phyloP scores from a whole-genome alignment of 179 eudicot genomes.

The Carnegiea gigantea region DNA sequence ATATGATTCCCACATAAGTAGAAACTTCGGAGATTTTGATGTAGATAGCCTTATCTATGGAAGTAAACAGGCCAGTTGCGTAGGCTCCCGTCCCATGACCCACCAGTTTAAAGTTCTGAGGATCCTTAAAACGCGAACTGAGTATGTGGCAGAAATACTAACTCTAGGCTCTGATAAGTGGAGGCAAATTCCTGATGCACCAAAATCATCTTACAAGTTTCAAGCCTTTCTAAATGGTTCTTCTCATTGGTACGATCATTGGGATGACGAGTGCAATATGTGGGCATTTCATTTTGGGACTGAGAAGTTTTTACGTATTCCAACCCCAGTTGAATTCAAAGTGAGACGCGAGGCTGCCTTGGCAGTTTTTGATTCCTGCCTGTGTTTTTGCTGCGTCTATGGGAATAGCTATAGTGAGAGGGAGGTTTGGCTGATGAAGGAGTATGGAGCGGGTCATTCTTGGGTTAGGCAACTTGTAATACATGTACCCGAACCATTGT shows the following conservation, averaged over 20 bases:
- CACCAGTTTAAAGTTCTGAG: not conserved
- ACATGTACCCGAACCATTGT: no score
- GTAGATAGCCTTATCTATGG: no score
- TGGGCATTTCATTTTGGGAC: conserved; percentile 12
- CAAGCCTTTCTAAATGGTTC: not conserved
- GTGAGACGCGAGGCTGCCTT: no score
- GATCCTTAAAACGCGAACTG: not conserved
- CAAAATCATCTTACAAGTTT: not conserved
- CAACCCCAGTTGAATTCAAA: not conserved
- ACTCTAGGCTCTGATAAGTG: not conserved
- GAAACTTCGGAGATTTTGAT: no score
- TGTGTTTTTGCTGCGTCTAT: conserved; percentile 1
- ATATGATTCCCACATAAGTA: no score
- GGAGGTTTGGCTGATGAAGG: no score
- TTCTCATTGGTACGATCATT: not conserved
- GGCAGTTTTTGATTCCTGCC: not conserved
- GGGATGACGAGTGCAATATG: not conserved
- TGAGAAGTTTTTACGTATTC: not conserved
- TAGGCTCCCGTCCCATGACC: not conserved
- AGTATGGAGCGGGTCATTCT: no score
- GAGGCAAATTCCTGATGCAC: not conserved
- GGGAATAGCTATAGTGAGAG: not conserved
- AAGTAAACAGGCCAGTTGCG: not conserved
- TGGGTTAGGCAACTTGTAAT: no score
- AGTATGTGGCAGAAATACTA: not conserved